phyloP scores from a whole-genome alignment of 768 basidiomycete species.

The Macrolepiota albuminosa region DNA sequence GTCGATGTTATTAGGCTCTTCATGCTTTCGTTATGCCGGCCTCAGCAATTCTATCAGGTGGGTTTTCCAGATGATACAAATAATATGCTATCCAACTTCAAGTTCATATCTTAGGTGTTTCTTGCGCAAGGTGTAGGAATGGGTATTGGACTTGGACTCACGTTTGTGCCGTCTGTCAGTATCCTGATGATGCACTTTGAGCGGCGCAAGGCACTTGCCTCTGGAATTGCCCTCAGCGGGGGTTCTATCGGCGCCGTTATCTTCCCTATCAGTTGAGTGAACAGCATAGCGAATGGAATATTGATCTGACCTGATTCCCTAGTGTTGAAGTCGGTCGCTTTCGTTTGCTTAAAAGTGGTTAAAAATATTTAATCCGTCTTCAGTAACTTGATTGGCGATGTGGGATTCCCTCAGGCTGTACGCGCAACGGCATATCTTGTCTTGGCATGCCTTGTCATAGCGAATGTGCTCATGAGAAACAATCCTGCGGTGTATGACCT shows the following conservation, averaged over 20 bases:
- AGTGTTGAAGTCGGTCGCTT: constrained; percentile 18
- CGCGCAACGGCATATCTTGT: constrained; percentile 11
- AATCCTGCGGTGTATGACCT: constrained; percentile 6
- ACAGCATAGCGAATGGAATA: not conserved
- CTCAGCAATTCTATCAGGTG: constrained; percentile 29
- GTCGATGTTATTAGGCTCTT: constrained; percentile 18
- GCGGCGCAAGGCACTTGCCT: constrained; percentile 33
- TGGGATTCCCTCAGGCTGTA: constrained; percentile 24
- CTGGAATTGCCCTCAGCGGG: constrained; percentile 21
- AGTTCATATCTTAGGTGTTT: constrained; percentile 11
- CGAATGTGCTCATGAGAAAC: constrained; percentile 13
- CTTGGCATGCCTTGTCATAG: constrained; percentile 20
- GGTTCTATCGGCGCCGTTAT: constrained; percentile 25
- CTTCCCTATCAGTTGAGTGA: constrained; percentile 25
- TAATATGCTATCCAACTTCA: not conserved
- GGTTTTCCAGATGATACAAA: not conserved
- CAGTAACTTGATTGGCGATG: constrained; percentile 15
- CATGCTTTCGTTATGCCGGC: constrained; percentile 32
- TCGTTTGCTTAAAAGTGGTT: not conserved
- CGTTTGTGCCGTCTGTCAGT: constrained; percentile 36
- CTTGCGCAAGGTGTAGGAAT: constrained; percentile 21
- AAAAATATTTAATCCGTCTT: not conserved
- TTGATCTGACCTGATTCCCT: not conserved
- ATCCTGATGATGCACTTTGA: constrained; percentile 41
- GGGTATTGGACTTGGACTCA: constrained; percentile 33